These are phyloP conservation scores for Aspergillus leporis DNA, from an alignment of 495 filamentous ascomycete genomes.

Conservation along the genomic window DNA sequence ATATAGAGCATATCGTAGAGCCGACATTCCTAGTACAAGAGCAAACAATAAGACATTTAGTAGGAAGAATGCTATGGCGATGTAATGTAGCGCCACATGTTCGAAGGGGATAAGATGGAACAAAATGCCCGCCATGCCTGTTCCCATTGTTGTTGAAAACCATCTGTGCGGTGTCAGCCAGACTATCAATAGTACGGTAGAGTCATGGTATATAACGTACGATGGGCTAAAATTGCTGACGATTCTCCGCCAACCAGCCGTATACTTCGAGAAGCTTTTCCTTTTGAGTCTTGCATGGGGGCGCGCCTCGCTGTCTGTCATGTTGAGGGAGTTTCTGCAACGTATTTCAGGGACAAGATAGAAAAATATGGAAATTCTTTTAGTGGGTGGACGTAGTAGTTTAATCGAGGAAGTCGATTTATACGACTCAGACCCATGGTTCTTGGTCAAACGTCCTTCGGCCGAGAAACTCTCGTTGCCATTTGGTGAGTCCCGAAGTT, in stretches of 20 bases:
- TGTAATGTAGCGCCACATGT: constrained; percentile 34
- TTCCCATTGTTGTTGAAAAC: constrained; percentile 53
- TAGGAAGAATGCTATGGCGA: constrained; percentile 46
- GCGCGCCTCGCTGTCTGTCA: neutral
- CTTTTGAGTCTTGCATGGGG: neutral
- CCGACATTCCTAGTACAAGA: constrained; percentile 34
- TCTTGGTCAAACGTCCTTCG: neutral
- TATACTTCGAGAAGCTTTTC: constrained; percentile 5
- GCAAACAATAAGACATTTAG: constrained; percentile 46
- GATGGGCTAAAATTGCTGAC: constrained; percentile 51
- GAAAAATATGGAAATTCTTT: too few species aligned
- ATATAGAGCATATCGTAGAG: constrained; percentile 48
- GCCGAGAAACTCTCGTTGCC: neutral
- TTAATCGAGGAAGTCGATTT: neutral
- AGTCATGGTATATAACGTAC: constrained; percentile 22
- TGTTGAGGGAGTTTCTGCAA: neutral
- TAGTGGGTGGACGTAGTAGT: too few species aligned
- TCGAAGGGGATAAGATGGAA: constrained; percentile 42
- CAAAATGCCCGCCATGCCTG: constrained; percentile 49
- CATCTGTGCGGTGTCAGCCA: constrained; percentile 25
- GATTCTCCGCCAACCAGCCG: constrained; percentile 42
- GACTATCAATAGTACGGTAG: constrained; percentile 4
- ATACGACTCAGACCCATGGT: neutral
- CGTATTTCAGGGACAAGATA: too few species aligned
- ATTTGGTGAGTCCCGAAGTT: neutral